Percentiles rank a stretch among this genome's conserved stretches.
phyloP scores from a whole-genome alignment of 768 basidiomycete species.

The Serpula lacrymans region DNA sequence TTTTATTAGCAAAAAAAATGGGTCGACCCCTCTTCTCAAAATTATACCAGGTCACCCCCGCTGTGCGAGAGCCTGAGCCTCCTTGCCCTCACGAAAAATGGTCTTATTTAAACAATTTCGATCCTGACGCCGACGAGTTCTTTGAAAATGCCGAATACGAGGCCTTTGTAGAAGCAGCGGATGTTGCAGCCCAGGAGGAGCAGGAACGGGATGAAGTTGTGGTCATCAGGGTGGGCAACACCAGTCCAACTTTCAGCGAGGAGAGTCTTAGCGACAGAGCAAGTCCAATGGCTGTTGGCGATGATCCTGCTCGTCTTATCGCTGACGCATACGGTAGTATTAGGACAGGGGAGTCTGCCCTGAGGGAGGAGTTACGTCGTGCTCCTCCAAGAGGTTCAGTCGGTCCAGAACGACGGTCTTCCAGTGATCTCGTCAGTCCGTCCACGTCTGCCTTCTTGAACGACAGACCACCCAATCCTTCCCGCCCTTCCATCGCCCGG shows the following conservation, averaged over 20 bases:
- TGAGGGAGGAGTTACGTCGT: constrained; percentile 1
- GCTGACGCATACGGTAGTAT: constrained; percentile 31
- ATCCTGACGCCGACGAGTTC: constrained; percentile 81
- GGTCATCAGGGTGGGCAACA: constrained; percentile 26
- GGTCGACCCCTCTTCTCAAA: constrained; percentile 60
- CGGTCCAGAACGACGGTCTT: background rate
- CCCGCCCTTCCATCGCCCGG: constrained; percentile 18
- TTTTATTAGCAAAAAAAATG: constrained; percentile 39
- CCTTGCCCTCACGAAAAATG: constrained; percentile 48
- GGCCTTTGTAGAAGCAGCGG: constrained; percentile 52
- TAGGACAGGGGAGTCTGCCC: constrained; percentile 14
- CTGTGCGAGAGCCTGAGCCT: constrained; percentile 43
- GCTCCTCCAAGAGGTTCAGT: constrained; percentile 20
- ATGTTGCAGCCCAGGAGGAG: constrained; percentile 14
- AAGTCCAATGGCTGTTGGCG: constrained; percentile 47
- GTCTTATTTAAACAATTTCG: constrained; percentile 65
- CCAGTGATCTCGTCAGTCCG: constrained; percentile 6
- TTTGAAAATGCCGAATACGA: constrained; percentile 57
- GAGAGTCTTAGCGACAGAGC: constrained; percentile 43
- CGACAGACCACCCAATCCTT: constrained; percentile 6
- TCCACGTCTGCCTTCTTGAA: constrained; percentile 2
- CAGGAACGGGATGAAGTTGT: constrained; percentile 32
- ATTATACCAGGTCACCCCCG: constrained; percentile 33
- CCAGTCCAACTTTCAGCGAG: constrained; percentile 37
- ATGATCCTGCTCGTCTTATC: constrained; percentile 39